Base-by-base conservation (phyloP, 352 stramenopile genomes). In the Phytophthora tentaculata region DNA sequence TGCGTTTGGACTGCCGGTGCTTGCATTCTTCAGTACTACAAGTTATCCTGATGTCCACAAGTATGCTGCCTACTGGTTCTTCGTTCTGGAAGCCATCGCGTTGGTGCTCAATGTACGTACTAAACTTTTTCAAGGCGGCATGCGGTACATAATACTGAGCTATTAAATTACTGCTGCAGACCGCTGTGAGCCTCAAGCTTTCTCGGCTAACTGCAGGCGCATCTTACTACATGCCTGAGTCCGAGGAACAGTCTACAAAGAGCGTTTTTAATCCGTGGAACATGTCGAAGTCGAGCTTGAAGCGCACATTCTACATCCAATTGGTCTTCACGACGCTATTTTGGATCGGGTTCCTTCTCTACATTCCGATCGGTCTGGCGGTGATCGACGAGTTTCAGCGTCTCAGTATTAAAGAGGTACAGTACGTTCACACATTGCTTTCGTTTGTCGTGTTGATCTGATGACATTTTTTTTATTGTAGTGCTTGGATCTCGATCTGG, bases 31-130 rank as follows among this genome's bases (percentile, higher is more conserved):
- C 66, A 86, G 76, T 43, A 89, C 84, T 16, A 71, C 83, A 7
- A 79, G 71, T 28, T 86, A 88, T 55, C 76, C 79, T 24, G 66
- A 69, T 22, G 29, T 83, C n/a, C 84, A 93, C 68, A 80, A 86
- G 48, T 80, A 80, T 45, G 80, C 73, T 0, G 84, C 84, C 24
- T 90, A 91, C 52, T 90, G 73, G 67, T 93, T 93, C 65, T 93
- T 93, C 55, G 61, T 86, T 28, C 66, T 93, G 49, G 77, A 91
- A 50, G 81, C 84, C 6, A 22, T 88, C 45, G 81, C 81, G 5
- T 47, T 91, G 28, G 72, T 83, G 44, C 48, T 82, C 48, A 91
- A 93, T 61, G 83, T 91, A 72, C 35, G 73, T 75, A 17, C 13
- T 43, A 32, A 7, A 52, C n/a, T 43, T 13, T 9, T 37, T 13